Evolutionary conservation across 2,329 filamentous ascomycete species (phyloP).

Genomic region (Ceratocystis huliohia): DNA sequence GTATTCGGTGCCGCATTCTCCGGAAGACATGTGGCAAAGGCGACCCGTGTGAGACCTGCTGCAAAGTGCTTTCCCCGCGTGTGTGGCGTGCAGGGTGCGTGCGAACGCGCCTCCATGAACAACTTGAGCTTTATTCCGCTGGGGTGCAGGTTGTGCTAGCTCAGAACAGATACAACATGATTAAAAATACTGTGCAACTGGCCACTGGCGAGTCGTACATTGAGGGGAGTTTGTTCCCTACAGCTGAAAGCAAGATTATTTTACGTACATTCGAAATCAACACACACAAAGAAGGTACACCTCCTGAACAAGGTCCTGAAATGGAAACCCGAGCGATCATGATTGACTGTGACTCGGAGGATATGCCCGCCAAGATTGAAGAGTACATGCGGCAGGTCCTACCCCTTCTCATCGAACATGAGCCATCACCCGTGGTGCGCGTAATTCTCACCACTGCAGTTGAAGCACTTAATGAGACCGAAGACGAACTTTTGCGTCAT

Average conservation of each 20-base stretch:
- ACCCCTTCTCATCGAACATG: slow-evolving; percentile 44
- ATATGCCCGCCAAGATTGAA: slow-evolving; percentile 47
- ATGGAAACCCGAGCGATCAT: slow-evolving; percentile 36
- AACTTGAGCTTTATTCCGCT: slow-evolving; percentile 50
- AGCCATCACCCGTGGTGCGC: slow-evolving; percentile 48
- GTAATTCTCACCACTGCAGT: slow-evolving; percentile 43
- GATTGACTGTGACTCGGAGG: slow-evolving; percentile 49
- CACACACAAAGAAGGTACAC: slow-evolving; percentile 26
- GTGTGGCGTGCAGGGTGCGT: slow-evolving; percentile 55
- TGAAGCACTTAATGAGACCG: slow-evolving; percentile 34
- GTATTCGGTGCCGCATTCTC: slow-evolving; percentile 52
- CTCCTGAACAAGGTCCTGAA: slow-evolving; percentile 27
- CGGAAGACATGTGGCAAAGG: slow-evolving; percentile 55
- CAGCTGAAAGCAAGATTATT: slow-evolving; percentile 28
- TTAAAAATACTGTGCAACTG: slow-evolving; percentile 40
- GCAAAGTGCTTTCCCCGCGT: slow-evolving; percentile 48
- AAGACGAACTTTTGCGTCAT: slow-evolving; percentile 44
- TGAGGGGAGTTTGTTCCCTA: slow-evolving; percentile 48
- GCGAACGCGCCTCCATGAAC: slow-evolving; percentile 47
- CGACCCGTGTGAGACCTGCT: slow-evolving; percentile 50
- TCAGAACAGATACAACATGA: slow-evolving; percentile 44
- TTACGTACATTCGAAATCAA: slow-evolving; percentile 26
- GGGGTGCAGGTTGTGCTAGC: slow-evolving; percentile 51
- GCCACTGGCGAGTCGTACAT: slow-evolving; percentile 39
- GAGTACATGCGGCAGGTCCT: slow-evolving; percentile 47